Evolutionary conservation across 2,329 filamentous ascomycete species (phyloP).

Genomic region (Sporothrix euskadiensis): DNA sequence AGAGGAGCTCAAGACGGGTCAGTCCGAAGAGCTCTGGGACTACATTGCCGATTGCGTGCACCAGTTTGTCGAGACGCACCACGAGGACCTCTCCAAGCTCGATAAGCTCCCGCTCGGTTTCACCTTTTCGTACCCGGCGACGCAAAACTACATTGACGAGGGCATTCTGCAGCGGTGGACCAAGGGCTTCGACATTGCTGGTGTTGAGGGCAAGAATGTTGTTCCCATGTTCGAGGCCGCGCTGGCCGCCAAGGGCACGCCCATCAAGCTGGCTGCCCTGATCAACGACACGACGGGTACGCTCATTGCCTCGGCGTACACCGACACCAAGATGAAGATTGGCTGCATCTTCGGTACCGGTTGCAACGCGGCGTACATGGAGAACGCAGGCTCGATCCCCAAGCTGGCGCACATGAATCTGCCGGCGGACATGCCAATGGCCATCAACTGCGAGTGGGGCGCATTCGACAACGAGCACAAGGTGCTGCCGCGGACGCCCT

Average conservation of each 20-base stretch:
- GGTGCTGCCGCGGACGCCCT: conserved; percentile 80
- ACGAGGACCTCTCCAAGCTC: conserved; percentile 63
- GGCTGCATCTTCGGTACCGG: conserved; percentile 98
- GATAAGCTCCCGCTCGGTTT: conserved; percentile 79
- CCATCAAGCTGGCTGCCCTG: conserved; percentile 87
- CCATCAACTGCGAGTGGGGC: conserved; percentile 97
- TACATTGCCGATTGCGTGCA: conserved; percentile 91
- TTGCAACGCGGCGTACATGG: conserved; percentile 98
- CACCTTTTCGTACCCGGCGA: conserved; percentile 94
- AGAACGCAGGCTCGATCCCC: conserved; percentile 83
- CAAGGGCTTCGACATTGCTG: conserved; percentile 92
- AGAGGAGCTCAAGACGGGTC: conserved; percentile 84
- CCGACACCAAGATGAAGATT: conserved; percentile 88
- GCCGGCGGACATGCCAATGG: conserved; percentile 79
- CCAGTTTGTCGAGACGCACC: conserved; percentile 86
- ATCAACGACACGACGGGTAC: conserved; percentile 99
- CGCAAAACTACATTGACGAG: conserved; percentile 90
- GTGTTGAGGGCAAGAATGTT: conserved; percentile 87
- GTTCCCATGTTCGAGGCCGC: conserved; percentile 85
- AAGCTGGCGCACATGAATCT: conserved; percentile 93
- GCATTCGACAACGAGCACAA: conserved; percentile 94
- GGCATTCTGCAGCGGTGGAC: conserved; percentile 94
- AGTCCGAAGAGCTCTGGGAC: conserved; percentile 85
- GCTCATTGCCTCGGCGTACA: conserved; percentile 93
- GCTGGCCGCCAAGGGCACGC: conserved; percentile 66